Evolutionary conservation across 768 basidiomycete species (phyloP).

Genomic region (Suillus hirtellus): DNA sequence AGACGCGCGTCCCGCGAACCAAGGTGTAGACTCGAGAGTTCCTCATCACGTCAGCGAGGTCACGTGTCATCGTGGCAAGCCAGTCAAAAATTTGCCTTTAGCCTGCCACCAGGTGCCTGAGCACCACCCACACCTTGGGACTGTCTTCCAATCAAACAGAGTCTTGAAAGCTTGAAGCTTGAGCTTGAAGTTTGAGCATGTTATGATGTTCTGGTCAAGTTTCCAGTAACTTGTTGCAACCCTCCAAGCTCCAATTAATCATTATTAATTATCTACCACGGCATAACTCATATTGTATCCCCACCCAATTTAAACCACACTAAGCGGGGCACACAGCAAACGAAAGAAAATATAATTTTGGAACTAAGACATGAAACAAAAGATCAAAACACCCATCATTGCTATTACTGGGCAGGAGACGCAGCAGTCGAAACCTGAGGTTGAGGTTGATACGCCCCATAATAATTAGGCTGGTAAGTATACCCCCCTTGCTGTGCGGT

Average conservation of each 20-base stretch:
- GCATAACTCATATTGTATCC: too few relatives aligned
- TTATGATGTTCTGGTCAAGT: neutral
- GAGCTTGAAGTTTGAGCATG: neutral
- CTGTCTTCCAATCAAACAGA: too few relatives aligned
- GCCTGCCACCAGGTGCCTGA: too few relatives aligned
- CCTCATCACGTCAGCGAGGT: too few relatives aligned
- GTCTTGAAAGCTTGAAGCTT: too few relatives aligned
- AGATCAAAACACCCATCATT: neutral
- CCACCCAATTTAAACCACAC: neutral
- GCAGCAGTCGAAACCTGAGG: slow-evolving; percentile 20
- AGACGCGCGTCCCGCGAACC: too few relatives aligned
- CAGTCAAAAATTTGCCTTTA: neutral
- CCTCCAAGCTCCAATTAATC: neutral
- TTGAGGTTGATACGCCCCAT: slow-evolving; percentile 33
- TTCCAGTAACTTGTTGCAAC: neutral
- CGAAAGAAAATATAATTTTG: neutral
- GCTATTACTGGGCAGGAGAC: slow-evolving; percentile 28
- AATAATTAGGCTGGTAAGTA: slow-evolving; percentile 33
- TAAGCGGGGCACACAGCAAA: neutral
- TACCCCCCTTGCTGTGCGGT: slow-evolving; percentile 24
- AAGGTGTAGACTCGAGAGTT: too few relatives aligned
- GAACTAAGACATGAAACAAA: neutral
- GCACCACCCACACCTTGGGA: too few relatives aligned
- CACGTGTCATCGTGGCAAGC: too few relatives aligned
- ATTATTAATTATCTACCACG: slow-evolving; percentile 17